Percentiles rank a stretch among this genome's conserved stretches.
Conservation (phyloP, 371 early-diverging fungal genomes). For the Dipsacomyces acuminosporus region DNA sequence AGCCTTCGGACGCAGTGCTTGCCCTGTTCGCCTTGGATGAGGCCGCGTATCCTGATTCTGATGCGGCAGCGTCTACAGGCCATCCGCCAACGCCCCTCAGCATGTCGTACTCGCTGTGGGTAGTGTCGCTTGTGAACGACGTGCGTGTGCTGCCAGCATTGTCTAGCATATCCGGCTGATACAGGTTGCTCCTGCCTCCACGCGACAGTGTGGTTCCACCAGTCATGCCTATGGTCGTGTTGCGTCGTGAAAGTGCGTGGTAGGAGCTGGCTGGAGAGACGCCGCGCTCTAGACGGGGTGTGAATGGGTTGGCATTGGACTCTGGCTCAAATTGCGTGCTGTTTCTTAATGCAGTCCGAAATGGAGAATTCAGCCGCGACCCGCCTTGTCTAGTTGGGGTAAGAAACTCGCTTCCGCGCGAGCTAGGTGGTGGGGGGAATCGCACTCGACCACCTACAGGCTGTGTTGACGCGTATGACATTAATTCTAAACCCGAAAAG, state of each 20-base stretch:
- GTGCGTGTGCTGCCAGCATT: neutral
- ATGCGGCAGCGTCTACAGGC: neutral
- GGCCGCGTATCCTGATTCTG: too few relatives aligned
- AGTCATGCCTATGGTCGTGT: constrained; percentile 4
- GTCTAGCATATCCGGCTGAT: neutral
- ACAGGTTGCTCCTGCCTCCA: neutral
- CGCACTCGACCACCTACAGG: constrained; percentile 36
- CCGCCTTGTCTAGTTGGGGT: constrained; percentile 19
- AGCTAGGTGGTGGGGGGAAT: constrained; percentile 15
- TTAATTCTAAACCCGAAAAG: too few relatives aligned
- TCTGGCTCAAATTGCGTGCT: constrained; percentile 15
- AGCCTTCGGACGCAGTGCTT: neutral
- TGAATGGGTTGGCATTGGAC: constrained; percentile 24
- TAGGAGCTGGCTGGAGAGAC: constrained; percentile 9
- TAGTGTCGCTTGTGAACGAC: too few relatives aligned
- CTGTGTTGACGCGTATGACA: constrained; percentile 30
- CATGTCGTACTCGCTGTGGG: too few relatives aligned
- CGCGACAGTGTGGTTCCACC: constrained; percentile 1
- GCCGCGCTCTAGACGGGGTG: constrained; percentile 30
- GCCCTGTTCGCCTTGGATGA: too few relatives aligned
- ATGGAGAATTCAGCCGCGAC: constrained; percentile 6
- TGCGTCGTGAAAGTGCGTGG: constrained; percentile 13
- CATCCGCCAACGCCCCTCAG: constrained; percentile 1
- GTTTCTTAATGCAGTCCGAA: constrained; percentile 23
- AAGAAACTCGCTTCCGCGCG: constrained; percentile 7